Evolutionary conservation across 495 filamentous ascomycete genomes (phyloP).

Genomic region (Cladorrhinum samala): DNA sequence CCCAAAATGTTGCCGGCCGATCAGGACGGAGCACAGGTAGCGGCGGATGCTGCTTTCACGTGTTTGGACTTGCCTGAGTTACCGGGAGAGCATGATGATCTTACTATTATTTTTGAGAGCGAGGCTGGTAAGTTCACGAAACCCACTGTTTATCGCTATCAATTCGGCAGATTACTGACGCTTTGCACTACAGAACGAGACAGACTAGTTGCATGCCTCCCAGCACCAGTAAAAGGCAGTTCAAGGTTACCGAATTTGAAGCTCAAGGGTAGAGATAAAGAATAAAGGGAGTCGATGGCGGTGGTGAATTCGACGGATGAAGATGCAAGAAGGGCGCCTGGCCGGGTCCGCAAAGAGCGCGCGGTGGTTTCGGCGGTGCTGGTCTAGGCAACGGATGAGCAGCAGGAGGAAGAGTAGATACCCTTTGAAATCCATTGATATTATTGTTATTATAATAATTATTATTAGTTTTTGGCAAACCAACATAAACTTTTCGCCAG

Average conservation of each 20-base stretch:
- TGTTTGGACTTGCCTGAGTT: conserved; percentile 83
- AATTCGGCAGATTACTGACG: conserved; percentile 17
- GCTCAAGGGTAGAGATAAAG: conserved; percentile 14
- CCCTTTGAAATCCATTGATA: conserved; percentile 14
- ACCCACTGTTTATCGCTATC: no score
- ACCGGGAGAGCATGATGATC: conserved; percentile 85
- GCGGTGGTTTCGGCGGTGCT: neutral
- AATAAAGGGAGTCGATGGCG: conserved; percentile 22
- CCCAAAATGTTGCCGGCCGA: conserved; percentile 54
- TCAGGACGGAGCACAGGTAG: conserved; percentile 22
- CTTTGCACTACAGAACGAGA: conserved; percentile 34
- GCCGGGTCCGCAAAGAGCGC: neutral
- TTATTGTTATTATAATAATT: neutral
- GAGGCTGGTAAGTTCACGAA: conserved; percentile 67
- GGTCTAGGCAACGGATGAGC: neutral
- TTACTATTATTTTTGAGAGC: conserved; percentile 73
- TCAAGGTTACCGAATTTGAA: conserved; percentile 15
- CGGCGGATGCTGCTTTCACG: conserved; percentile 56
- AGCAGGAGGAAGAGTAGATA: conserved; percentile 17
- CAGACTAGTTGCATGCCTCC: conserved; percentile 36
- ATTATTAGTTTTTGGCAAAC: neutral
- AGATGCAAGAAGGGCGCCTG: no score
- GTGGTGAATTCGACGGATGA: no score
- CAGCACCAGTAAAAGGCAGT: conserved; percentile 40
- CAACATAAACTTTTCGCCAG: no score